Evolutionary conservation across 2,329 filamentous ascomycete species (phyloP).

Genomic region (Rosellinia necatrix): DNA sequence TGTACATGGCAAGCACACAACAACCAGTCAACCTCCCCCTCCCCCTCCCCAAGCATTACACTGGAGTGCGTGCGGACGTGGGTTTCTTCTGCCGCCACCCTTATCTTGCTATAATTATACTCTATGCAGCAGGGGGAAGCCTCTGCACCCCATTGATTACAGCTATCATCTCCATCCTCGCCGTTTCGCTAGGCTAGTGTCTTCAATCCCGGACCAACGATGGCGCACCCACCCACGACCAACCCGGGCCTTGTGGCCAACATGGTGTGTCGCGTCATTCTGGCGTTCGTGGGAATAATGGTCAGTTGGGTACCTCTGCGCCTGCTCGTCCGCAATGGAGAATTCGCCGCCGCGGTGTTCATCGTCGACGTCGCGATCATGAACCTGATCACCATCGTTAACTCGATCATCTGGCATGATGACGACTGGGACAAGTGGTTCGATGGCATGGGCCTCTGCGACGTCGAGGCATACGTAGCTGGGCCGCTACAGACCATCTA

Average conservation of each 20-base stretch:
- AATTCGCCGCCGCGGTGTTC: conserved; percentile 58
- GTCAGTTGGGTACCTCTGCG: conserved; percentile 57
- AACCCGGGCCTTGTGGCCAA: conserved; percentile 47
- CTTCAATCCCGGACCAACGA: background rate
- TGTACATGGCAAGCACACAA: no score
- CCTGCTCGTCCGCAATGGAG: conserved; percentile 56
- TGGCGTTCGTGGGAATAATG: conserved; percentile 51
- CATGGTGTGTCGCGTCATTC: conserved; percentile 52
- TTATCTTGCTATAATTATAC: no score
- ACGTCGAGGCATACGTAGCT: conserved; percentile 49
- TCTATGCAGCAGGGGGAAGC: no score
- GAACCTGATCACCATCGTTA: conserved; percentile 55
- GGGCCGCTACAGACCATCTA: conserved; percentile 50
- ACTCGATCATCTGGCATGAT: conserved; percentile 58
- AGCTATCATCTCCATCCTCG: background rate
- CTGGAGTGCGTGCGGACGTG: background rate
- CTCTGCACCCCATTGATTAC: background rate
- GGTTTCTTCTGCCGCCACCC: no score
- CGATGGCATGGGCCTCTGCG: conserved; percentile 58
- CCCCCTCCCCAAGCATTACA: no score
- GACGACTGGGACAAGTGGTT: conserved; percentile 57
- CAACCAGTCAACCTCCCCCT: no score
- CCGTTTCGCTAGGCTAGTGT: background rate
- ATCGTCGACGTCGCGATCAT: conserved; percentile 51
- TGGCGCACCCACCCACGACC: conserved; percentile 15